phyloP scores from a whole-genome alignment of 768 basidiomycete genomes.

The Chalciporus pseudorubinellus region DNA sequence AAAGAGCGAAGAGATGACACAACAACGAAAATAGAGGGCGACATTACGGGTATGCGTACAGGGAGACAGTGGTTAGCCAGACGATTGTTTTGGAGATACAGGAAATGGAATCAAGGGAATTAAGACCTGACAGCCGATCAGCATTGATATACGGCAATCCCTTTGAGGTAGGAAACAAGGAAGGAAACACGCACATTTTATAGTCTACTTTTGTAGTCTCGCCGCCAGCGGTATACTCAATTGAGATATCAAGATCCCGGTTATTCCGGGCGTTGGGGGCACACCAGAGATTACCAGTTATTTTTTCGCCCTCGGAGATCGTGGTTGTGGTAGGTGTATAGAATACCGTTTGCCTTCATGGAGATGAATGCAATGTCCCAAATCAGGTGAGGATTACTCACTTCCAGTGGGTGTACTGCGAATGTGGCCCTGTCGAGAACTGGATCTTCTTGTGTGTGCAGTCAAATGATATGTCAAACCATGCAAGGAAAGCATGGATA shows the following conservation, averaged over 20 bases:
- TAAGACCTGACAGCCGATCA: constrained; percentile 77
- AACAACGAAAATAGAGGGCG: not conserved
- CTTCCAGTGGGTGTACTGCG: constrained; percentile 97
- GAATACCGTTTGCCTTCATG: constrained; percentile 88
- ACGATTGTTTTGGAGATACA: constrained; percentile 5
- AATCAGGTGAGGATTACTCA: constrained; percentile 40
- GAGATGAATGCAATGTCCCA: constrained; percentile 1
- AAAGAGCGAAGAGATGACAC: not conserved
- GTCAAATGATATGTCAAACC: constrained; percentile 97
- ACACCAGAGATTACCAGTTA: constrained; percentile 72
- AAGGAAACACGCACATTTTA: constrained; percentile 75
- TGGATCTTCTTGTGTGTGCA: constrained; percentile 94
- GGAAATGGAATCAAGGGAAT: constrained; percentile 29
- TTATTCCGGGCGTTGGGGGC: constrained; percentile 91
- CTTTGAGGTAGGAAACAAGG: constrained; percentile 8
- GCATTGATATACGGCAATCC: constrained; percentile 35
- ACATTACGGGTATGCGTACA: constrained; percentile 3
- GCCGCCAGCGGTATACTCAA: constrained; percentile 59
- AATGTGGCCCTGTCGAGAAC: constrained; percentile 97
- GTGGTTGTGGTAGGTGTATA: constrained; percentile 84
- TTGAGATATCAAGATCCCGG: constrained; percentile 89
- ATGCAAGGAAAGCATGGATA: constrained; percentile 96
- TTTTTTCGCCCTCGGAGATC: constrained; percentile 64
- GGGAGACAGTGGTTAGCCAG: constrained; percentile 15
- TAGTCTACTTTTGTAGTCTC: constrained; percentile 51